These are phyloP conservation scores for Daldinia vernicosa DNA, from an alignment of 495 filamentous ascomycete species.

Conservation along the genomic window DNA sequence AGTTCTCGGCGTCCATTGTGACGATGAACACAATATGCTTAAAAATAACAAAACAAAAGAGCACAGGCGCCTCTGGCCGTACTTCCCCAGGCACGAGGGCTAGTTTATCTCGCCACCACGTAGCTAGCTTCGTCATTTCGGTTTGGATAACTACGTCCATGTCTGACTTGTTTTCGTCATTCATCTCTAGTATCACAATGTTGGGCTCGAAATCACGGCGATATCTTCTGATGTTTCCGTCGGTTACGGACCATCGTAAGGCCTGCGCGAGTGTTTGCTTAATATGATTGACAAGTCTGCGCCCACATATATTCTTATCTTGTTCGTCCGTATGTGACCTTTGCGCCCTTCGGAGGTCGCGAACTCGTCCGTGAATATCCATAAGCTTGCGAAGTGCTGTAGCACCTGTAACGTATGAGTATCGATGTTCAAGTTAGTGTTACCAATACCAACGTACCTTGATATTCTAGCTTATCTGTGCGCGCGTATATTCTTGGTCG, in stretches of 20 bases:
- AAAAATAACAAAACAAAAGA: constrained; percentile 45
- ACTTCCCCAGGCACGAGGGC: not conserved
- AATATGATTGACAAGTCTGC: constrained; percentile 27
- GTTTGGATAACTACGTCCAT: constrained; percentile 33
- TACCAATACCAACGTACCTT: constrained; percentile 32
- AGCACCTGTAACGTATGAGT: constrained; percentile 35
- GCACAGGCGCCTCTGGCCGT: constrained; percentile 24
- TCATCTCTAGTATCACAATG: constrained; percentile 30
- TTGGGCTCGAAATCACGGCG: constrained; percentile 21
- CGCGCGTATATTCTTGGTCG: constrained; percentile 44
- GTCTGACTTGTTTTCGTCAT: constrained; percentile 5
- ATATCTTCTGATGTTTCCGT: constrained; percentile 31
- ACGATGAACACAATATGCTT: constrained; percentile 46
- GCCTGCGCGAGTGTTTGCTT: constrained; percentile 21
- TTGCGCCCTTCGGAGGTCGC: constrained; percentile 35
- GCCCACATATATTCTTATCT: not conserved
- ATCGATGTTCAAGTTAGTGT: too few species aligned
- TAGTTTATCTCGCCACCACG: constrained; percentile 27
- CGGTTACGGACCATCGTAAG: constrained; percentile 38
- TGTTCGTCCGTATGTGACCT: not conserved
- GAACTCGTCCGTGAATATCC: constrained; percentile 36
- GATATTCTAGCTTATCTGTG: constrained; percentile 35
- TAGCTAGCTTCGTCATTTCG: constrained; percentile 27
- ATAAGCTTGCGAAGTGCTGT: constrained; percentile 41
- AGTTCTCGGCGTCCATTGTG: constrained; percentile 39